Evolutionary conservation across 805 yeast genomes (phyloP), one percentile per base, ranked within the genome.

Genomic region (Pichia cabralensis): DNA sequence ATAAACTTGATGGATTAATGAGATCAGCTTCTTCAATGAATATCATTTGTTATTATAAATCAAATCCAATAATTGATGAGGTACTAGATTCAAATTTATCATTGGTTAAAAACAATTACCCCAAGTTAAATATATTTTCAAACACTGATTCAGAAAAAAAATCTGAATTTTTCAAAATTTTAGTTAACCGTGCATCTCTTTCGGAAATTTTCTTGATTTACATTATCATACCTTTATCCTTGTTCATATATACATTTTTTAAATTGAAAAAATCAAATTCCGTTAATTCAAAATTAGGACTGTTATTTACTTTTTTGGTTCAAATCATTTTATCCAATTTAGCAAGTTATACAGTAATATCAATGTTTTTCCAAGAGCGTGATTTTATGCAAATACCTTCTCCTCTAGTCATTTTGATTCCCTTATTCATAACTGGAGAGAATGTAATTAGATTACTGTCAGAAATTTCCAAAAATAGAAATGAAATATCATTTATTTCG

Each of bases 361-460:
- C 65, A 1, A 56, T 56, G 34, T 40, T 64, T 17, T 59, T 50
- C 36, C 49, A 56, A 16, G 50, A 49, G 10, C 45, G 56, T 22
- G 63, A 59, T 22, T 48, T 61, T 24, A 46, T 55, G 19, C 60
- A 64, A 30, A 46, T 58, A 6, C 70, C 73, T 0, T 38, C 60
- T n/a, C 61, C 53, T 24, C 50, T 68, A 5, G 38, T 68, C 18
- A 63, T 73, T 2, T 56, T 62, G 34, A 45, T 64, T 6, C 60
- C 69, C 3, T 38, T 64, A 3, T 58, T 67, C 14, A 58, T 68
- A 8, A 63, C 67, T 9, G 50, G 62, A 13, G 76, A 70, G 39
- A 71, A 69, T 44, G 62, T 61, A 60, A 64, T 69, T 28, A 56
- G 74, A 35, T 46, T 73, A 21, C 52, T 69, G 16, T 50, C 56